Evolutionary conservation across 495 filamentous ascomycete species (phyloP).

Genomic region (Tuber microsphaerosporum): DNA sequence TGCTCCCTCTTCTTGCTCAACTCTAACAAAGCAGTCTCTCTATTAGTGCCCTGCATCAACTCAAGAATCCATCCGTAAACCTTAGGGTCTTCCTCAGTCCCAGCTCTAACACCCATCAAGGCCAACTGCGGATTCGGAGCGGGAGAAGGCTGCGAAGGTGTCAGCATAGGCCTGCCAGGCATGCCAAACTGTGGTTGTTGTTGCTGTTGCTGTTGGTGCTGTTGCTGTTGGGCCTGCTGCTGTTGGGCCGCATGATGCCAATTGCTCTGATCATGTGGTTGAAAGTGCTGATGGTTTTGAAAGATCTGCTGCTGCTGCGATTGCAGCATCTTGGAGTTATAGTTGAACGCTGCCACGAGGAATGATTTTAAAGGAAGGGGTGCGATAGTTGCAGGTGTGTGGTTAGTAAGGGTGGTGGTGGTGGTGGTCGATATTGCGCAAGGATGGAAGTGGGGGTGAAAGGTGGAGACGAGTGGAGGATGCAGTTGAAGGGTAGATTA

Average conservation of each 20-base stretch:
- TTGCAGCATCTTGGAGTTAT: slow-evolving; percentile 3
- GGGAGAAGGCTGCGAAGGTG: slow-evolving; percentile 40
- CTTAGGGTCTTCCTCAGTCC: slow-evolving; percentile 85
- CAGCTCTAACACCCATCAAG: slow-evolving; percentile 47
- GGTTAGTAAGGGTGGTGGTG: neutral
- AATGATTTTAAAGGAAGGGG: neutral
- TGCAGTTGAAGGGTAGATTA: neutral
- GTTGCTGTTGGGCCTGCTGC: slow-evolving; percentile 28
- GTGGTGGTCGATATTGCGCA: neutral
- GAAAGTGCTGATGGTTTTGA: slow-evolving; percentile 39
- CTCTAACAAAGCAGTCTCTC: slow-evolving; percentile 88
- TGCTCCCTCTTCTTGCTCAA: slow-evolving; percentile 98
- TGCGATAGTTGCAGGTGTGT: neutral
- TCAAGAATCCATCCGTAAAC: slow-evolving; percentile 91
- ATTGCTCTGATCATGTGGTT: slow-evolving; percentile 34
- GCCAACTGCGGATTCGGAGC: slow-evolving; percentile 52
- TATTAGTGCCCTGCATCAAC: slow-evolving; percentile 73
- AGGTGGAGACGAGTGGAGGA: neutral
- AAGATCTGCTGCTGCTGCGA: slow-evolving; percentile 39
- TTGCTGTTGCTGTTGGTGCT: slow-evolving; percentile 28
- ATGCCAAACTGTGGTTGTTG: slow-evolving; percentile 36
- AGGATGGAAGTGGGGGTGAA: neutral
- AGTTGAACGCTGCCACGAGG: slow-evolving; percentile 3
- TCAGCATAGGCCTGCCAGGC: slow-evolving; percentile 28
- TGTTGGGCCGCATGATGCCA: slow-evolving; percentile 38